Base-by-base conservation (phyloP, 2,329 filamentous ascomycete species). In the Aspergillus sojae region DNA sequence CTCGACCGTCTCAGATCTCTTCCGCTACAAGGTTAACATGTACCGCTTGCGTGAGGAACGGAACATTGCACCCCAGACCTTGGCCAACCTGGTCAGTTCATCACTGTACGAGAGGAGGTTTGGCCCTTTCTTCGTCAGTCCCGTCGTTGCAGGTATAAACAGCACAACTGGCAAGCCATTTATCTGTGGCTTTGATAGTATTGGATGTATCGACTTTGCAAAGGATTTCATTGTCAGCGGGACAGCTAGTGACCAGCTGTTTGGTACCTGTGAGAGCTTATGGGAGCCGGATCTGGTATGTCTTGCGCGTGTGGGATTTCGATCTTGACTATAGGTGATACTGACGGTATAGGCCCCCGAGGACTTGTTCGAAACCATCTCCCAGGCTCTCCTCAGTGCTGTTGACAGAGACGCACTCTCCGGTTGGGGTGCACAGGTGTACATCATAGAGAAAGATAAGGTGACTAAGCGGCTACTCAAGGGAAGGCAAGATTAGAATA, bases 1-100 rank as follows among this genome's bases (percentile, higher is more conserved):
- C 69, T 88, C 88, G 69, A 98, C 94, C 72, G 94, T 99, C 71
- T 91, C 90, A 74, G 94, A 99, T 82, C 90, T 98, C 71, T 96
- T 99, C 88, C 93, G 95, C 77, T 98, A 97, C 89, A 99, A 99
- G 87, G 93, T 96, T 80, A 99, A 99, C 88, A 96, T 99, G 92
- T 99, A 99, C 88, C 92, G 95, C 70, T 88, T 99, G 75, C 92
- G 95, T 76, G 95, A 99, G 86, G 95, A 99, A 86, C 93, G 95
- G 77, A 87, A 93, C 84, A 98, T 99, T 81, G 90, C 92, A 61
- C 95, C 95, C 53, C 88, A 91, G 79, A 99, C 95, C 63, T 93
- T 99, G 82, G 94, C 95, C 80, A 97, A 99, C 85, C 88, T 99
- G 70, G 94, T 99, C 74, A 92, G 89, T 75, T 92, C 88, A 71